Evolutionary conservation across 106 monocot species (phyloP).

Genomic region (Hemerocallis citrina): DNA sequence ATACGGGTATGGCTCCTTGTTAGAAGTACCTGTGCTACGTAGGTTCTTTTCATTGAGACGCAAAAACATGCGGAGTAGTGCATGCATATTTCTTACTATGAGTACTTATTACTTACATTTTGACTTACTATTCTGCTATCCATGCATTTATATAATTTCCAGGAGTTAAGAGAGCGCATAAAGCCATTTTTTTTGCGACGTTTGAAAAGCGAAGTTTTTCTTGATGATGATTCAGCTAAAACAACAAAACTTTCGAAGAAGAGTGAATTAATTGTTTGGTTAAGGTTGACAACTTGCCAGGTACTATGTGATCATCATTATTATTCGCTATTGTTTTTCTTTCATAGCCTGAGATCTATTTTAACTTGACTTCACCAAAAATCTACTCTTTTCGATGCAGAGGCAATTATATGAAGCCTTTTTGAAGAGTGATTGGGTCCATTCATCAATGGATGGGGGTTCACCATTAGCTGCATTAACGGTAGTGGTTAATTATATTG

Average conservation of each 20-base stretch:
- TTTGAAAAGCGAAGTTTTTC: slow-evolving; percentile 86
- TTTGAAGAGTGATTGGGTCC: slow-evolving; percentile 80
- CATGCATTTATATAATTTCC: slow-evolving; percentile 3
- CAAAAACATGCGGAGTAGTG: too few relatives aligned
- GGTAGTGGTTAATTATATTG: too few relatives aligned
- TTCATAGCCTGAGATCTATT: not conserved
- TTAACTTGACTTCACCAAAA: not conserved
- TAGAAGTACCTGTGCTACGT: too few relatives aligned
- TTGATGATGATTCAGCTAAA: slow-evolving; percentile 24
- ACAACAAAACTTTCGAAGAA: slow-evolving; percentile 57
- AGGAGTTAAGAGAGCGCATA: slow-evolving; percentile 85
- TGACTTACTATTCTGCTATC: not conserved
- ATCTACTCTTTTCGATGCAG: slow-evolving; percentile 32
- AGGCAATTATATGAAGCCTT: slow-evolving; percentile 98
- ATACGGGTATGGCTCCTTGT: too few relatives aligned
- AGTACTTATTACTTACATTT: not conserved
- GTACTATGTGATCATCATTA: slow-evolving; percentile 18
- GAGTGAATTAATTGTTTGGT: slow-evolving; percentile 91
- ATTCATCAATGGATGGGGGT: slow-evolving; percentile 51
- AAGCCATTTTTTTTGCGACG: slow-evolving; percentile 94
- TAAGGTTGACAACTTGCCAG: slow-evolving; percentile 74
- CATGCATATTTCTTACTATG: not conserved
- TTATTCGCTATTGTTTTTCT: not conserved
- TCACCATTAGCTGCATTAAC: slow-evolving; percentile 93
- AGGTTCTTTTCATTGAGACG: too few relatives aligned